Base-by-base conservation (phyloP, 805 yeast genomes). In the Candida odintsovae region DNA sequence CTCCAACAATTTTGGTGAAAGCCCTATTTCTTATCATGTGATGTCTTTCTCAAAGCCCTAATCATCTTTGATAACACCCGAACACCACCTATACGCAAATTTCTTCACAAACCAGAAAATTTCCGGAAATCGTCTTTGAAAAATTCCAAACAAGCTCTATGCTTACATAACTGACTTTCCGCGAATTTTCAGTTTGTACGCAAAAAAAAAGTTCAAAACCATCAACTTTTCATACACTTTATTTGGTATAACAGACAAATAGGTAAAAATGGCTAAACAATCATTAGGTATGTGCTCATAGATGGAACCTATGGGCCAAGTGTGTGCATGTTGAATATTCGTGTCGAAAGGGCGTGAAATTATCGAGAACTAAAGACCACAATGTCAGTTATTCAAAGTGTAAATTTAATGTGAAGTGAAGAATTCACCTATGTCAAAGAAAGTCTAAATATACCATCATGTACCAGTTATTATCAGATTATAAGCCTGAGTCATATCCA, bases 181-280 rank as follows among this genome's bases (percentile, higher is more conserved):
- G 45, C 45, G 45, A 42, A 42, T 40, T 40, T 15, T 15, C 35
- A 31, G 16, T 16, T 29, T 33, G 18, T 35, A 36, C 39, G 20
- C 36, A 42, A 50, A 50, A 48, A 48, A 51, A 56, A 51, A 54
- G 48, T 54, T 51, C 51, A 53, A 50, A 47, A 46, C 55, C 48
- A 44, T 33, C 16, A 26, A 49, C 48, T 50, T 38, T 50, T 45
- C 45, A 37, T 22, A 36, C 44, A 29, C 33, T 31, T 13, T 22
- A 35, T 40, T 50, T 44, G 47, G 51, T 49, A 54, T 40, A 50
- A 49, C 48, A 51, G 50, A 46, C 52, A 36, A 28, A 44, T 33
- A 44, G 46, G 31, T 25, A 41, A 63, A 55, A 64, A 71, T 71
- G 75, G 75, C 75, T 69, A 71, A 70, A 64, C 75, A 71, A 70